A percentile compares a stretch with the other conserved stretches of the same genome.
Evolutionary conservation across 2,329 filamentous ascomycete species (phyloP).

Genomic region (Arthrobotrys megalospora): DNA sequence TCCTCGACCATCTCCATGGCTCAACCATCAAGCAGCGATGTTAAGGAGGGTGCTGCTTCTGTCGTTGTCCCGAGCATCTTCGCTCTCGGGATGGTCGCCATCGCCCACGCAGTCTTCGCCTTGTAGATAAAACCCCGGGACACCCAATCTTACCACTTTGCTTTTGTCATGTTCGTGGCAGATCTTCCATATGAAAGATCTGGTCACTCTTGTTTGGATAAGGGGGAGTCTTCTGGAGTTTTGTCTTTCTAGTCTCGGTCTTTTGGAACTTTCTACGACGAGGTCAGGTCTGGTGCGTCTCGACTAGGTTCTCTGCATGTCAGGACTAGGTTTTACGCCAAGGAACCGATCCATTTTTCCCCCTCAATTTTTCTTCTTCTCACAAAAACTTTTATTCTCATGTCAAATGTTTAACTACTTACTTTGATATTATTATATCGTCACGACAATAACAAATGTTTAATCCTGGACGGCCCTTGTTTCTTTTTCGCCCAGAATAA

Average conservation of each 20-base stretch:
- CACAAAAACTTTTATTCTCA: constrained; percentile 33
- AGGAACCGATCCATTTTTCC: constrained; percentile 20
- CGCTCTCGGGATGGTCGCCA: constrained; percentile 45
- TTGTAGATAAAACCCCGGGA: constrained; percentile 48
- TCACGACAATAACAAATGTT: constrained; percentile 57
- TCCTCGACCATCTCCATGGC: constrained; percentile 34
- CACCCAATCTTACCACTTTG: constrained; percentile 27
- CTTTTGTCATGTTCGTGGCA: constrained; percentile 12
- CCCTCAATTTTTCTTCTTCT: constrained; percentile 9
- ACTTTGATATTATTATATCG: constrained; percentile 43
- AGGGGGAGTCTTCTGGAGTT: constrained; percentile 59
- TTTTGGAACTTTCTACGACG: constrained; percentile 14
- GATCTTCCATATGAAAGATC: not conserved
- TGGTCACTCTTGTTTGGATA: constrained; percentile 33
- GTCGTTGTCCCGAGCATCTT: constrained; percentile 47
- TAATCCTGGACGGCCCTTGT: constrained; percentile 46
- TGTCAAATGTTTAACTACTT: constrained; percentile 47
- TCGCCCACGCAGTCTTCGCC: constrained; percentile 45
- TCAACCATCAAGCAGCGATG: constrained; percentile 29
- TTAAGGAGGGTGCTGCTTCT: constrained; percentile 35
- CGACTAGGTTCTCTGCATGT: constrained; percentile 6
- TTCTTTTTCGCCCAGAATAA: constrained; percentile 33
- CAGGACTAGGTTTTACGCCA: constrained; percentile 8
- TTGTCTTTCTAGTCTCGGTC: constrained; percentile 16
- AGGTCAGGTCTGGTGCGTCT: constrained; percentile 21